Evolutionary conservation across 352 stramenopile species (phyloP).

Genomic region (Globisporangium orthogonon): DNA sequence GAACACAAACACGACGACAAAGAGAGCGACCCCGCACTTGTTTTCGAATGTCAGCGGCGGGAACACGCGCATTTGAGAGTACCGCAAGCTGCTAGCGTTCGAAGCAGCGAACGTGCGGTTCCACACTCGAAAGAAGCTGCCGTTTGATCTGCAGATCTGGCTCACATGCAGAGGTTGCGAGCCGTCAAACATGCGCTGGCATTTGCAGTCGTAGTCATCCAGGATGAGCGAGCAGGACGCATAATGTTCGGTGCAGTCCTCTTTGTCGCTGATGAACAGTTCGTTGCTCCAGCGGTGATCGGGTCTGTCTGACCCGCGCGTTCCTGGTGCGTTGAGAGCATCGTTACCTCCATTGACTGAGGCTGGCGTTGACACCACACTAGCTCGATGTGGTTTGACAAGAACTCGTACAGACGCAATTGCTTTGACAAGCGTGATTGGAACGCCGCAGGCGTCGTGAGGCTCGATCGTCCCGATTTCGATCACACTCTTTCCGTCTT

Average conservation of each 20-base stretch:
- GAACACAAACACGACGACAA: constrained; percentile 67
- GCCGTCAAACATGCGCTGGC: constrained; percentile 74
- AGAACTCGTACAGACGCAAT: constrained; percentile 55
- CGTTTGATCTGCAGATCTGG: constrained; percentile 62
- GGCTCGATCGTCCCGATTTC: constrained; percentile 59
- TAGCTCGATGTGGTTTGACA: constrained; percentile 40
- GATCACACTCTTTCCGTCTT: constrained; percentile 51
- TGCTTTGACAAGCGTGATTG: constrained; percentile 51
- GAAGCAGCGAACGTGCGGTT: constrained; percentile 57
- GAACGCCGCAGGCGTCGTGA: constrained; percentile 52
- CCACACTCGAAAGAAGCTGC: constrained; percentile 63
- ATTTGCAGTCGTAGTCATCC: constrained; percentile 69
- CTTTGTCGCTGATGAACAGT: constrained; percentile 63
- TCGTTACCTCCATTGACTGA: background rate
- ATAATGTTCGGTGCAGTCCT: constrained; percentile 48
- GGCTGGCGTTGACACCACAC: background rate
- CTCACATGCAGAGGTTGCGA: constrained; percentile 64
- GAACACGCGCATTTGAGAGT: constrained; percentile 57
- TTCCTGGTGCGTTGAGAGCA: background rate
- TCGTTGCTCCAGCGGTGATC: constrained; percentile 82
- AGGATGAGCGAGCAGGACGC: constrained; percentile 61
- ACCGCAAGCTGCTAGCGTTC: constrained; percentile 58
- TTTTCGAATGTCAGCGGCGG: constrained; percentile 73
- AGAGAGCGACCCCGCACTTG: constrained; percentile 64
- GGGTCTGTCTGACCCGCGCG: constrained; percentile 13